Evolutionary conservation across 768 basidiomycete species (phyloP), one percentile per base, ranked within the genome.

Genomic region (Suillus tomentosus): DNA sequence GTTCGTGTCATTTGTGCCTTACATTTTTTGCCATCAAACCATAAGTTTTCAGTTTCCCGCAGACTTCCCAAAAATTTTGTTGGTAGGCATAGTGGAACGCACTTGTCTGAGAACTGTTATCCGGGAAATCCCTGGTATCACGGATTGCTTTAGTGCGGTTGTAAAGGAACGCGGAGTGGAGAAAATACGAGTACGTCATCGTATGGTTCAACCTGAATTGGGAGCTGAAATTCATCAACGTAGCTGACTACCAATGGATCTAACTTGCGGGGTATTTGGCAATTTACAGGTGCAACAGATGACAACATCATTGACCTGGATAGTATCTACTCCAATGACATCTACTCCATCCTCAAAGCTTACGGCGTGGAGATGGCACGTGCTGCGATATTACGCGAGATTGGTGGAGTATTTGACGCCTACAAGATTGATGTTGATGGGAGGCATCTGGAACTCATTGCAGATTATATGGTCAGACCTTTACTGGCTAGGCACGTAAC

Each of bases 301-400:
- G 83, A 85, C 67, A 82, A 78, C 56, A 86, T 88, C 62, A 79
- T 97, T 65, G 89, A 95, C 70, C 84, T 91, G 50, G 83, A 95
- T 71, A 84, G 85, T 31, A 86, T 98, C 62, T 92, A 92, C 68
- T 96, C 96, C 24, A 99, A 99, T 78, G 95, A 99, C 71, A 92
- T 99, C 64, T 93, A 94, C 71, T 90, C 96, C 17, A 88, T 95
- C 60, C 80, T 98, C 47, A 87, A 87, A 70, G 92, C 95, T 0
- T 99, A 98, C 74, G 97, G 97, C 42, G 96, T 99, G 13, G 97
- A 99, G 79, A 95, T 96, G 81, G 97, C 96, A 34, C 88, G 97
- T 27, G 86, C 89, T 14, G 87, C 92, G 9, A 96, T 99, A 73
- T 83, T 99, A 68, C 85, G 85, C 60, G 97, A 99, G 78, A 91